Percentiles rank a stretch among this genome's conserved stretches.
Conservation (phyloP, 2,329 filamentous ascomycete genomes). For the Pseudopyrenochaeta lycopersici region DNA sequence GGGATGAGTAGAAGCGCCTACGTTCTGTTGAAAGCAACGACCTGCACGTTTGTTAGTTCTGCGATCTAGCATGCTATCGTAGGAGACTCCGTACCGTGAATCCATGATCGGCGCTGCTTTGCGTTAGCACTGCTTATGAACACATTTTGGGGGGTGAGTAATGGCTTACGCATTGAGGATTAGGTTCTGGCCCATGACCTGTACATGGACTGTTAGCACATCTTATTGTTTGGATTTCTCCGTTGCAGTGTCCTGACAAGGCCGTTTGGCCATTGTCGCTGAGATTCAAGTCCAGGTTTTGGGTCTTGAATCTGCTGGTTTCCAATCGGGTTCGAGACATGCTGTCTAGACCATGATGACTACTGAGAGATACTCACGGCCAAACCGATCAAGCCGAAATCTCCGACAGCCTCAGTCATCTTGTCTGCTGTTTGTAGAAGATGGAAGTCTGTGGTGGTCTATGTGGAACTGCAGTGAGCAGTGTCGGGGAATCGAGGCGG, state of each 20-base stretch:
- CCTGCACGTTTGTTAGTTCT: constrained; percentile 31
- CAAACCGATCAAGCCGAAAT: constrained; percentile 63
- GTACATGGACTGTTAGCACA: constrained; percentile 27
- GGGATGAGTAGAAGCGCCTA: constrained; percentile 18
- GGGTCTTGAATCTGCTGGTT: neutral
- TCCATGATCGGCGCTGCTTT: constrained; percentile 62
- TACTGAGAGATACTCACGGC: constrained; percentile 46
- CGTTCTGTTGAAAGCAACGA: constrained; percentile 98
- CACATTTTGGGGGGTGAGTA: constrained; percentile 14
- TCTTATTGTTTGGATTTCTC: constrained; percentile 2
- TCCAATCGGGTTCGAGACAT: neutral
- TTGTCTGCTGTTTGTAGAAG: constrained; percentile 27
- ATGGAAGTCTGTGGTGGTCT: constrained; percentile 7
- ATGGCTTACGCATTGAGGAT: constrained; percentile 61
- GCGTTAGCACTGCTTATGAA: constrained; percentile 36
- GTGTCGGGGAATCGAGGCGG: constrained; percentile 25
- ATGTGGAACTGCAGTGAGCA: constrained; percentile 6
- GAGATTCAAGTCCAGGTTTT: neutral
- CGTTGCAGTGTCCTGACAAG: neutral
- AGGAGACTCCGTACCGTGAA: constrained; percentile 72
- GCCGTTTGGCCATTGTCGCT: neutral
- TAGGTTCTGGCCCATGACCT: constrained; percentile 63
- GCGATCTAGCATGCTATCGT: constrained; percentile 2
- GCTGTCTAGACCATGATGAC: neutral
- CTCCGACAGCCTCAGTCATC: constrained; percentile 55